Conservation (phyloP, 176 grass and related monocot species). For the Olyra latifolia region DNA sequence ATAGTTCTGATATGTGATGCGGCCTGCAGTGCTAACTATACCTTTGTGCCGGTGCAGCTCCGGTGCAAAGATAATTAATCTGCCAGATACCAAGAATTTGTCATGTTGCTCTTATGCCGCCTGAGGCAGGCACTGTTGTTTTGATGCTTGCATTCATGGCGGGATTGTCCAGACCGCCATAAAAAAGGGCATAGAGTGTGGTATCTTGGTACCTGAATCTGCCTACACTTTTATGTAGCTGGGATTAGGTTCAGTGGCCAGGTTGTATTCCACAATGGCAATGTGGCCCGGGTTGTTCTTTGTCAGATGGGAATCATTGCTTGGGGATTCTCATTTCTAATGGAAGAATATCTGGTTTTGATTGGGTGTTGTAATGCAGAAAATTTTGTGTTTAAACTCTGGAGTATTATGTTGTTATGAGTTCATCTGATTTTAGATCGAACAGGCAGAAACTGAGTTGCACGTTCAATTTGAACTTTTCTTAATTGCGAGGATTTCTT, state of each 20-base stretch:
- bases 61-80: constrained; percentile 40
- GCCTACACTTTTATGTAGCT: constrained; percentile 42
- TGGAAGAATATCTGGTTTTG: constrained; percentile 1
- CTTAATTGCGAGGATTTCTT: not conserved
- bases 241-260: constrained; percentile 48
- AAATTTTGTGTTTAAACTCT: not conserved
- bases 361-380: not conserved
- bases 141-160: constrained; percentile 60
- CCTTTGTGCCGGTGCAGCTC: constrained; percentile 25
- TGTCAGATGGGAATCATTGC: constrained; percentile 52
- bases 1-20: constrained; percentile 20
- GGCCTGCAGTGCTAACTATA: constrained; percentile 3
- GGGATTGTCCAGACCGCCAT: constrained; percentile 39
- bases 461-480: not conserved
- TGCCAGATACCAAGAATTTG: constrained; percentile 41
- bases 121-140: constrained; percentile 37
- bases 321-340: constrained; percentile 17
- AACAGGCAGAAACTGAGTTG: not conserved
- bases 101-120: constrained; percentile 41
- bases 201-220: constrained; percentile 55
- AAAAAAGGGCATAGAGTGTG: constrained; percentile 27
- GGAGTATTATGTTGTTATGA: not conserved
- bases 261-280: constrained; percentile 59
- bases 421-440: constrained; percentile 6
- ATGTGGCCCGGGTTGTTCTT: constrained; percentile 38